Evolutionary conservation across 768 basidiomycete species (phyloP), one percentile per base, ranked within the genome.

Genomic region (Tylopilus intermedius): DNA sequence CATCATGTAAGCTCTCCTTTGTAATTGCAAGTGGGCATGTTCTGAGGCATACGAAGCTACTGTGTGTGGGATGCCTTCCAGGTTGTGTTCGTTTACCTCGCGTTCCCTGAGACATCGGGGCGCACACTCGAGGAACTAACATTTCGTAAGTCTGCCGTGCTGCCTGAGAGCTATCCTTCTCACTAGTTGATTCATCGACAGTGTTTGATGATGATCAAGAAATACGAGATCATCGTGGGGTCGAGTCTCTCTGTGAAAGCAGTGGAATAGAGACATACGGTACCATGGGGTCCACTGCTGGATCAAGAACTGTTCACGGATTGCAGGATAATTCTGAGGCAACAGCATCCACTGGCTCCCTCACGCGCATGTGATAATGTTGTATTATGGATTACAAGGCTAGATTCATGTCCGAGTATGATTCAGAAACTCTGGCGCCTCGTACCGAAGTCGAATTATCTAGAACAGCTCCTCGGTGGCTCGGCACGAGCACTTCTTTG

Each of bases 141-240:
- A 13, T 30, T 39, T 39, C 35, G 59, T 54, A 38, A 61, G 59
- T 50, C 18, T 18, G 18, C 18, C 18, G 18, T 18, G 18, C 18
- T 18, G 18, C 18, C 18, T 18, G 18, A 18, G 18, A 18, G 2
- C 29, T 53, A 18, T 18, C 18, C 18, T 18, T 18, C 18, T 18
- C 18, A 18, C 18, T 18, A 18, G 18, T 18, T 18, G 18, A 1
- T 18, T 18, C 18, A 18, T 18, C 18, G 18, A 18, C 18, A 18
- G 18, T 18, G 18, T 18, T 27, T 11, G 51, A 52, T 21, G n/a
- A n/a, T 26, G 51, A 47, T 11, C 55, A 45, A 8, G 50, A 49
- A 33, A 24, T 4, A 15, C 5, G 48, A 8, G 26, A 22, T 22
- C 42, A 40, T 29, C 29, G 8, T 13, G 18, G 18, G 18, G 18